A percentile compares a stretch with the other conserved stretches of the same genome.
Conservation (phyloP, 2,329 filamentous ascomycete species). For the Acarospora socialis region DNA sequence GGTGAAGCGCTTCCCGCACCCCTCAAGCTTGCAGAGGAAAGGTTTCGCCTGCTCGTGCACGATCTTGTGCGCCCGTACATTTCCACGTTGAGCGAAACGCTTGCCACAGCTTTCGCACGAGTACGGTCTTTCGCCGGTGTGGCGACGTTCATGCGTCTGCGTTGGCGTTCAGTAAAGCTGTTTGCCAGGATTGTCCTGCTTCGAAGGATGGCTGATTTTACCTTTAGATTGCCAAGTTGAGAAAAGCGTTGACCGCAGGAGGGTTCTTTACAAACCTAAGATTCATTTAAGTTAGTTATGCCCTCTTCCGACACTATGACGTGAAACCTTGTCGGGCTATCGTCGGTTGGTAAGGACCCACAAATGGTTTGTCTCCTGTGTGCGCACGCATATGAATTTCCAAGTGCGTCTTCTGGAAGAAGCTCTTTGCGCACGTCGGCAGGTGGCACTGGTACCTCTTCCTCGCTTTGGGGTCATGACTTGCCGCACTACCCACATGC, state of each 20-base stretch:
- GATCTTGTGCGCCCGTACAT: constrained; percentile 69
- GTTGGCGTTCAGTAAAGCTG: constrained; percentile 5
- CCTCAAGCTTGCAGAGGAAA: constrained; percentile 67
- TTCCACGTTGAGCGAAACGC: constrained; percentile 71
- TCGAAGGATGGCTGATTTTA: constrained; percentile 24
- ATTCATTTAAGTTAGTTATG: no score
- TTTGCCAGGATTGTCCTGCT: constrained; percentile 1
- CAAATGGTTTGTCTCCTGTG: constrained; percentile 80
- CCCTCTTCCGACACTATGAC: constrained; percentile 5
- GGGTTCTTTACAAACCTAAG: constrained; percentile 54
- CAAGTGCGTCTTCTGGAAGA: constrained; percentile 83
- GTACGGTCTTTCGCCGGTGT: constrained; percentile 78
- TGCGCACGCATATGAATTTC: constrained; percentile 81
- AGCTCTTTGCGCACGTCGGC: constrained; percentile 63
- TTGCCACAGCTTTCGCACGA: constrained; percentile 67
- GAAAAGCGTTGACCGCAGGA: constrained; percentile 71
- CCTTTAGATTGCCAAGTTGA: constrained; percentile 80
- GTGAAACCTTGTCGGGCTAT: not conserved
- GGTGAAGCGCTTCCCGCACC: constrained; percentile 77
- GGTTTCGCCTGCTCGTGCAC: constrained; percentile 66
- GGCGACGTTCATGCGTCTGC: constrained; percentile 72
- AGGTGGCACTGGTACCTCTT: constrained; percentile 63
- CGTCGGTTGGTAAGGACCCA: constrained; percentile 36
- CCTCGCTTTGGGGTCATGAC: constrained; percentile 28
- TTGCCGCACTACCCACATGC: no score